Conservation (phyloP, 1,284 basidiomycete genomes). For the Cutaneotrichosporon mucoides region DNA sequence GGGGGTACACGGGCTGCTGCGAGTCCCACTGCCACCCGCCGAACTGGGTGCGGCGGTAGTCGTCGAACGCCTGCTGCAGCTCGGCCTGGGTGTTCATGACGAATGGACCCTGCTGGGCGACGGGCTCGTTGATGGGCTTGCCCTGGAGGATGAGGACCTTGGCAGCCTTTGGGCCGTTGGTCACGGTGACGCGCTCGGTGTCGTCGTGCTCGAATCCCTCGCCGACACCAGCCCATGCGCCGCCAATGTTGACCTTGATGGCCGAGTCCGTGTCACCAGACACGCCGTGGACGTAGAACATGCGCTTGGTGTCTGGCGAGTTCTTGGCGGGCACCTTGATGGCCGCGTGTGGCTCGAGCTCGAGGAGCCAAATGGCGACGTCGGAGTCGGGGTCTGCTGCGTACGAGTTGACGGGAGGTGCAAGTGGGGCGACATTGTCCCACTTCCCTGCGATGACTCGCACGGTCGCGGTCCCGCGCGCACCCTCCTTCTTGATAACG, state of each 20-base stretch:
- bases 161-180: constrained; percentile 1
- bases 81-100: constrained; percentile 20
- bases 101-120: constrained; percentile 18
- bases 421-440: constrained; percentile 8
- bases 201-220: constrained; percentile 5
- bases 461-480: constrained; percentile 5
- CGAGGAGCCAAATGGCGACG: constrained; percentile 18
- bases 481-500: constrained; percentile 8
- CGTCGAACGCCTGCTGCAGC: constrained; percentile 11
- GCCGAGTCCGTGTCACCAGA: neutral
- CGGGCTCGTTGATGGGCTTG: constrained; percentile 14
- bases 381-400: constrained; percentile 14
- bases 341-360: constrained; percentile 9
- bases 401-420: constrained; percentile 9
- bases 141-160: constrained; percentile 19
- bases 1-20: constrained; percentile 5
- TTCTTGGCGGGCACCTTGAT: constrained; percentile 16
- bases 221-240: constrained; percentile 5
- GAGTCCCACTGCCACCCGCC: constrained; percentile 12
- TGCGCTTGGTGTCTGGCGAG: constrained; percentile 9
- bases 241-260: constrained; percentile 11
- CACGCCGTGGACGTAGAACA: constrained; percentile 16
- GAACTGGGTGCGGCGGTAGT: constrained; percentile 17
- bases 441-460: constrained; percentile 15
- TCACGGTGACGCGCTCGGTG: constrained; percentile 9